phyloP scores from a whole-genome alignment of 768 basidiomycete species.

The Boletus tomentosulus region DNA sequence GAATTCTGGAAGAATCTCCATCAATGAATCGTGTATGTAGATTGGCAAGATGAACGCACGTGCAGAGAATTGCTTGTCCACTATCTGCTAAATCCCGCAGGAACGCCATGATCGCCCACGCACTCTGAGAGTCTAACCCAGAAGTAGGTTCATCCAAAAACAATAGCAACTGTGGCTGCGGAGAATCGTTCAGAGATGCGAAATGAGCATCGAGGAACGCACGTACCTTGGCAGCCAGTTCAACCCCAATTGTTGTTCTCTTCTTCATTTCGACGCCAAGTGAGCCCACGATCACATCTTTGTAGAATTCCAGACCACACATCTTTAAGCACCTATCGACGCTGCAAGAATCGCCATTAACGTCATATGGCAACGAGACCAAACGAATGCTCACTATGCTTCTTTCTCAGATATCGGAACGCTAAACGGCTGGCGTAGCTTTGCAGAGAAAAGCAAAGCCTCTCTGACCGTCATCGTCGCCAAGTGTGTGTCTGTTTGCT shows the following conservation, averaged over 20 bases:
- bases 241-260: conserved; percentile 82
- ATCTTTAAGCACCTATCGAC: conserved; percentile 57
- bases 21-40: neutral
- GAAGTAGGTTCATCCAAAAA: conserved; percentile 91
- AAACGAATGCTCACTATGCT: conserved; percentile 53
- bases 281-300: conserved; percentile 65
- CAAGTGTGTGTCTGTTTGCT: conserved; percentile 82
- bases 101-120: conserved; percentile 79
- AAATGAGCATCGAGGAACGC: too few species aligned
- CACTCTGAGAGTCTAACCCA: conserved; percentile 82
- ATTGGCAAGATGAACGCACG: conserved; percentile 39
- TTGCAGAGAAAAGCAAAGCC: conserved; percentile 75
- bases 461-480: conserved; percentile 74
- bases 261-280: conserved; percentile 72
- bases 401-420: conserved; percentile 71
- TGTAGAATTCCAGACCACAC: conserved; percentile 58
- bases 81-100: conserved; percentile 70
- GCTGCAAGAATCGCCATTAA: conserved; percentile 25
- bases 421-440: conserved; percentile 65
- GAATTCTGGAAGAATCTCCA: conserved; percentile 32
- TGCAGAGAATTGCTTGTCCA: conserved; percentile 91
- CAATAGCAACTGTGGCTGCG: conserved; percentile 68
- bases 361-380: neutral
- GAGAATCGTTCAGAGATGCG: neutral
- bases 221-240: conserved; percentile 69